phyloP scores from a whole-genome alignment of 305 asterid genomes.

The Fraxinus floribunda region DNA sequence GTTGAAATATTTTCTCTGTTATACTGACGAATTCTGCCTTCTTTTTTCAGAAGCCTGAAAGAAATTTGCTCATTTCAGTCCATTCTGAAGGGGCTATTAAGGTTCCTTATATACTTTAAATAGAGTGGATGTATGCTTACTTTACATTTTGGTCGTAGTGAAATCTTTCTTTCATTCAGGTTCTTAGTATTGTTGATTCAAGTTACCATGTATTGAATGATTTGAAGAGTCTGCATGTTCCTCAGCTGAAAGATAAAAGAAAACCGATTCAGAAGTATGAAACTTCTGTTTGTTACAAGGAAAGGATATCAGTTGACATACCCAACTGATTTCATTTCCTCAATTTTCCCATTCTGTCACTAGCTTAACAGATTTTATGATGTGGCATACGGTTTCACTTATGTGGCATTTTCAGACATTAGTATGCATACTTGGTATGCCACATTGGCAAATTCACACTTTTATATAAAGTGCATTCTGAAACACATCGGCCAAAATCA shows the following conservation, averaged over 20 bases:
- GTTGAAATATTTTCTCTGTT: slow-evolving; percentile 16
- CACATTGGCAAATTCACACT: neutral
- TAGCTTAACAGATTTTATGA: neutral
- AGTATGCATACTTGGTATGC: neutral
- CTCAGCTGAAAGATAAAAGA: slow-evolving; percentile 54
- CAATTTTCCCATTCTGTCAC: neutral
- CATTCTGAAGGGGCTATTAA: slow-evolving; percentile 97
- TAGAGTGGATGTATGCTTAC: slow-evolving; percentile 17
- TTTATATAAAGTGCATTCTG: neutral
- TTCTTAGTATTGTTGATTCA: slow-evolving; percentile 87
- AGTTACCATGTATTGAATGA: slow-evolving; percentile 72
- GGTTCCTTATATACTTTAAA: slow-evolving; percentile 42
- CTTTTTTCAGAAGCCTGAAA: slow-evolving; percentile 78
- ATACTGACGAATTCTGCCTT: slow-evolving; percentile 23
- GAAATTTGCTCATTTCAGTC: slow-evolving; percentile 75
- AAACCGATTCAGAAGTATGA: slow-evolving; percentile 51
- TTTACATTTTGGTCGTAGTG: slow-evolving; percentile 24
- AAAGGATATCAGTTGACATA: slow-evolving; percentile 63
- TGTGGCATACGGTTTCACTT: neutral
- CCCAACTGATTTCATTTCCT: slow-evolving; percentile 12
- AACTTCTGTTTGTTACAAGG: slow-evolving; percentile 51
- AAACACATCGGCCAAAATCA: neutral
- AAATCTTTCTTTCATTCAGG: slow-evolving; percentile 45
- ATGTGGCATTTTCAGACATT: neutral
- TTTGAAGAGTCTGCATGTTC: slow-evolving; percentile 55